Base-by-base conservation (phyloP, 352 stramenopile species). In the Phytophthora melonis region DNA sequence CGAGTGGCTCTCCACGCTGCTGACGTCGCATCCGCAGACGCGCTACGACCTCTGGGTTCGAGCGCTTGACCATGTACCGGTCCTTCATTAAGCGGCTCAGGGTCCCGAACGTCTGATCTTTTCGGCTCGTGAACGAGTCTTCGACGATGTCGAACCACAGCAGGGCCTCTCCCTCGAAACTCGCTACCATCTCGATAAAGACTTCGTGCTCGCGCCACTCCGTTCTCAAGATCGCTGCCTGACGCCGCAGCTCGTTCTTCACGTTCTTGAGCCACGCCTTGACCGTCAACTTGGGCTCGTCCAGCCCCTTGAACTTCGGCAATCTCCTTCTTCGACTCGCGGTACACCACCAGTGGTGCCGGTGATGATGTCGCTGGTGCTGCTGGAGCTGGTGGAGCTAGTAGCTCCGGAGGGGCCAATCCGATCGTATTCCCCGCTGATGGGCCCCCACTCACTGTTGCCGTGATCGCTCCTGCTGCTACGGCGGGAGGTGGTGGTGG, bases 121-220 rank as follows among this genome's bases (percentile, higher is more conserved):
- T 6, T 11, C 56, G 32, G 14, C 32, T 52, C 19, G 7, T 23
- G 34, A 53, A 52, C 19, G 56, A 18, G 19, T 63, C 34, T 13
- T 63, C 56, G 9, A 36, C 56, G 19, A 19, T 63, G 19, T 52
- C 56, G 10, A 34, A 63, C 56, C 56, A 63, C 34, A 63, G 6
- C 34, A 63, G 21, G 4, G 56, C 56, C 18, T 63, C 36, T 13
- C 56, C 56, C 7, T 63, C 56, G 18, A 63, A 50, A 19, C 56
- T 63, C n/a, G 34, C 34, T 1, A 63, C 56, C 56, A 63, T 63
- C 21, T 63, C 56, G 13, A 53, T 63, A 19, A 63, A 63, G 9
- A 52, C 56, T 14, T 39, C 56, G 23, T 63, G 34, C 13, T 63
- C 2, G 0, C 36, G n/a, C 56, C 56, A 63, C 9, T 63, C 32